phyloP scores from a whole-genome alignment of 1,284 basidiomycete genomes.

The Neotropicomus parvogracilis region DNA sequence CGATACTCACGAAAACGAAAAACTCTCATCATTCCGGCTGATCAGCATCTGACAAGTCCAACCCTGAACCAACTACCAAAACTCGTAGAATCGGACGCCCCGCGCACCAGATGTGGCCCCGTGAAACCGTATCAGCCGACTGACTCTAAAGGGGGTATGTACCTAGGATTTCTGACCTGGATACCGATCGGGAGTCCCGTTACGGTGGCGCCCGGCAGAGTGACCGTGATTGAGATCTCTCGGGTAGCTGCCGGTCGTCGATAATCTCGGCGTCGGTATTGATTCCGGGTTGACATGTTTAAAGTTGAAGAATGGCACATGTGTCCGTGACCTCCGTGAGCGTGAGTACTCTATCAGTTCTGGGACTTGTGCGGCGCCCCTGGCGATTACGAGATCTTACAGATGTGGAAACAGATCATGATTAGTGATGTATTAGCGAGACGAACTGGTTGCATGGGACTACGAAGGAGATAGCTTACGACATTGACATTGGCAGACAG shows the following conservation, averaged over 20 bases:
- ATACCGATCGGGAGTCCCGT: constrained; percentile 22
- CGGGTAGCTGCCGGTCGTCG: constrained; percentile 12
- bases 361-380: constrained; percentile 20
- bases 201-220: constrained; percentile 27
- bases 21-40: constrained; percentile 17
- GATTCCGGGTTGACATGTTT: constrained; percentile 26
- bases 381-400: constrained; percentile 24
- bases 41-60: constrained; percentile 21
- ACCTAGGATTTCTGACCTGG: constrained; percentile 17
- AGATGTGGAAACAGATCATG: constrained; percentile 24
- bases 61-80: constrained; percentile 17
- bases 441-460: constrained; percentile 12
- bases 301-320: constrained; percentile 20
- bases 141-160: constrained; percentile 11
- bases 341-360: constrained; percentile 19
- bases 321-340: constrained; percentile 24
- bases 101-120: constrained; percentile 14
- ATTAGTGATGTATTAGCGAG: constrained; percentile 24
- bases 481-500: constrained; percentile 12
- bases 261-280: constrained; percentile 26
- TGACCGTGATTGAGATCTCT: constrained; percentile 16
- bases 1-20: constrained; percentile 16
- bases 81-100: constrained; percentile 17
- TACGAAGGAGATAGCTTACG: constrained; percentile 18
- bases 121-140: constrained; percentile 21